phyloP scores from a whole-genome alignment of 2,329 filamentous ascomycete genomes.

The Fusarium pilosicola region DNA sequence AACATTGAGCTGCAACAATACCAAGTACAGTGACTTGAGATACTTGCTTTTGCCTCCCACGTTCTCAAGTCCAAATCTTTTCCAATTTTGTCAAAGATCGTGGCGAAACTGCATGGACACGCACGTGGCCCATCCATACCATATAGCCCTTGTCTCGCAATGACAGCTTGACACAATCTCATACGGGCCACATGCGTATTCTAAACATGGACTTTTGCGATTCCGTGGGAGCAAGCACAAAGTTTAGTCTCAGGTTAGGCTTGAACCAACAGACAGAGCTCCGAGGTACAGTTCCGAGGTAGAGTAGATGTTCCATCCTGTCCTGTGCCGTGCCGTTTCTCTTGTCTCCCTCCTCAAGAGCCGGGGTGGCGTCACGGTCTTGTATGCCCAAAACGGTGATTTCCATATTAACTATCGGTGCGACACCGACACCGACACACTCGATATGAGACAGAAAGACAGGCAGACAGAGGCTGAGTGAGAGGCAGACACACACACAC shows the following conservation, averaged over 20 bases:
- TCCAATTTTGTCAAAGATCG: conserved; percentile 6
- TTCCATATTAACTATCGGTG: background rate
- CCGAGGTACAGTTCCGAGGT: background rate
- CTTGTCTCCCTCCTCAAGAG: background rate
- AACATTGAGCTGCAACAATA: conserved; percentile 21
- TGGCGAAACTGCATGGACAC: conserved; percentile 3
- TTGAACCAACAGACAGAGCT: background rate
- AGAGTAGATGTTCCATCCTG: background rate
- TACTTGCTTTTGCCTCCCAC: conserved; percentile 4
- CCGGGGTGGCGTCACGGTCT: conserved; percentile 14
- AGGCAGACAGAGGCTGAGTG: background rate
- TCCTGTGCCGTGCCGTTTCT: background rate
- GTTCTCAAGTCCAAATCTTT: background rate
- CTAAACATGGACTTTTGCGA: conserved; percentile 10
- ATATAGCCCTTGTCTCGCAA: background rate
- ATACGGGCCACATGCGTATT: conserved; percentile 21
- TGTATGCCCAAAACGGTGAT: conserved; percentile 6
- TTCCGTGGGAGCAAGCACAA: background rate
- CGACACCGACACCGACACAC: background rate
- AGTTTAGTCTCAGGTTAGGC: background rate
- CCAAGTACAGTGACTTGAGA: conserved; percentile 5
- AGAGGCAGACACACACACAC: background rate
- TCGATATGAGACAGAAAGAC: background rate
- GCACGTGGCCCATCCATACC: conserved; percentile 15
- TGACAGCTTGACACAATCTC: conserved; percentile 26